A percentile compares a stretch with the other conserved stretches of the same genome.
Evolutionary conservation across 257 asterid genomes (phyloP).

Genomic region (Linderniella brevidens): DNA sequence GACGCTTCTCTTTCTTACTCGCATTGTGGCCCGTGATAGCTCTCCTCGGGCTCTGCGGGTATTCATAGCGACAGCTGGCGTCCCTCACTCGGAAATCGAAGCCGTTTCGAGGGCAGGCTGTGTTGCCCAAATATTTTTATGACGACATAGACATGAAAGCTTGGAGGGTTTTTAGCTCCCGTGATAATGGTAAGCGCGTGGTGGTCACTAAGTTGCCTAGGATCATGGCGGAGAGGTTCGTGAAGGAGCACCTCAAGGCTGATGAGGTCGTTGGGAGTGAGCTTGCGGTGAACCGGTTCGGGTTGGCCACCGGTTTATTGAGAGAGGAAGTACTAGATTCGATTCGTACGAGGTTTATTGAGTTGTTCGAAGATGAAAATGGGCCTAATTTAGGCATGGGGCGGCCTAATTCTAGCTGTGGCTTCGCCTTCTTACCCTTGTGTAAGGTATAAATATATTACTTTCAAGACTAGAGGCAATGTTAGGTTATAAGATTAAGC

Average conservation of each 20-base stretch:
- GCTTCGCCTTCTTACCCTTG: slow-evolving; percentile 23
- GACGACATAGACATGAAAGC: slow-evolving; percentile 52
- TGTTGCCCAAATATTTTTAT: slow-evolving; percentile 55
- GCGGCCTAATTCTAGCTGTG: slow-evolving; percentile 11
- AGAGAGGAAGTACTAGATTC: slow-evolving; percentile 19
- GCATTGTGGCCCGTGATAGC: slow-evolving; percentile 48
- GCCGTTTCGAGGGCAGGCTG: slow-evolving; percentile 66
- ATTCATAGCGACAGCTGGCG: slow-evolving; percentile 48
- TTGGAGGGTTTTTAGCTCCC: slow-evolving; percentile 42
- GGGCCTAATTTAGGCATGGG: too few species aligned
- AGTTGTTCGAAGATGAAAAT: slow-evolving; percentile 20
- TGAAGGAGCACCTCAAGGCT: slow-evolving; percentile 50
- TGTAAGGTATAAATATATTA: slow-evolving; percentile 60
- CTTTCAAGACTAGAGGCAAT: too few species aligned
- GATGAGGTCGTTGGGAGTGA: slow-evolving; percentile 59
- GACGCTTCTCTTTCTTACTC: slow-evolving; percentile 41
- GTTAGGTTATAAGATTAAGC: too few species aligned
- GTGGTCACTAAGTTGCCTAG: slow-evolving; percentile 65
- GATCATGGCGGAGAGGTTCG: slow-evolving; percentile 73
- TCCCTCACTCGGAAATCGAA: slow-evolving; percentile 37
- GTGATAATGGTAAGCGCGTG: slow-evolving; percentile 20
- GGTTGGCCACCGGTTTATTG: slow-evolving; percentile 49
- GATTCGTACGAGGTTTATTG: slow-evolving; percentile 15
- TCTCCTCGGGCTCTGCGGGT: slow-evolving; percentile 29
- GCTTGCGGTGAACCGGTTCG: slow-evolving; percentile 37